These are phyloP conservation scores for Panicum hallii DNA, from an alignment of 202 grass and related monocot genomes.

Conservation along the genomic window DNA sequence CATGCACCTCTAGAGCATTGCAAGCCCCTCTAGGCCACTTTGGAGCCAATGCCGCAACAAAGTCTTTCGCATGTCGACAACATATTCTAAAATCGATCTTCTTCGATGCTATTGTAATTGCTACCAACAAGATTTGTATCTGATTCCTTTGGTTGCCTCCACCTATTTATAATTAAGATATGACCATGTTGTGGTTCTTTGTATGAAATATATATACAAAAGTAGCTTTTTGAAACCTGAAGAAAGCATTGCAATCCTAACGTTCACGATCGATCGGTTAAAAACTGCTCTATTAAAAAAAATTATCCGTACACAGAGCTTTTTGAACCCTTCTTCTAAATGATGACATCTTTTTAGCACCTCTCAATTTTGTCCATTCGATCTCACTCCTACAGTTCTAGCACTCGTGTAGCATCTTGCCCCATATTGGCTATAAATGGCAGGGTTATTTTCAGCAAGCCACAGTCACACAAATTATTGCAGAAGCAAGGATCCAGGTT, in stretches of 20 bases:
- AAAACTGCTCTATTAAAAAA: not conserved
- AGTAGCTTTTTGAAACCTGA: not conserved
- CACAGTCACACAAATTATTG: not conserved
- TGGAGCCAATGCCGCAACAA: constrained; percentile 12
- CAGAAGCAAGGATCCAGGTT: not conserved
- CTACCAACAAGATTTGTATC: constrained; percentile 33
- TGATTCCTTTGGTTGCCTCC: constrained; percentile 11
- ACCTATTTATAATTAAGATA: constrained; percentile 20
- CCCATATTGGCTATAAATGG: not conserved
- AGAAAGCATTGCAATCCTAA: not conserved
- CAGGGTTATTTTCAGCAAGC: not conserved
- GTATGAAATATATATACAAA: not conserved
- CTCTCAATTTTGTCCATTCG: not conserved
- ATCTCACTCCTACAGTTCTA: not conserved
- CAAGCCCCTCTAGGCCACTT: constrained; percentile 17
- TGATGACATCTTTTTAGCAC: not conserved
- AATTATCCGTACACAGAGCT: not conserved
- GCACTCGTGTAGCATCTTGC: not conserved
- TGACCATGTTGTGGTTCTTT: constrained; percentile 7
- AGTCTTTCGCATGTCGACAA: constrained; percentile 5
- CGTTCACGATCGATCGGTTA: not conserved
- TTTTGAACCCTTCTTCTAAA: not conserved
- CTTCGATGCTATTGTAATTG: not conserved
- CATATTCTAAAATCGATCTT: constrained; percentile 16
- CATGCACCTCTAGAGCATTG: not conserved